Percentiles rank a stretch among this genome's conserved stretches.
These are phyloP conservation scores for Geotrichum aggregatum DNA, from an alignment of 1,139 yeast species.

Conservation along the genomic window DNA sequence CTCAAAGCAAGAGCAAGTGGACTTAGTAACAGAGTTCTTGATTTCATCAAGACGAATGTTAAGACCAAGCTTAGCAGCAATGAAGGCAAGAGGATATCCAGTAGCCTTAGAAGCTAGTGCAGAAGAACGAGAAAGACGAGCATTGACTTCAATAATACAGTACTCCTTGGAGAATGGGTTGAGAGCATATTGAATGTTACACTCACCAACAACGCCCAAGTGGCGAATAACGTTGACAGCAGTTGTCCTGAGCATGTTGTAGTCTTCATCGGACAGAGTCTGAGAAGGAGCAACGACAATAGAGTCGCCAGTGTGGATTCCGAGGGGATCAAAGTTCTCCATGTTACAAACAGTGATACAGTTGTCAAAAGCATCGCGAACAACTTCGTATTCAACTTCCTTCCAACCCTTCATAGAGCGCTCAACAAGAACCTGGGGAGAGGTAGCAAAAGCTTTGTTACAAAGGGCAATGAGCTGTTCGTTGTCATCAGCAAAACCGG, in stretches of 20 bases:
- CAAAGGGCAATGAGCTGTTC: constrained; percentile 78
- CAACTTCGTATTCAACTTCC: constrained; percentile 98
- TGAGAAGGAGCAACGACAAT: constrained; percentile 98
- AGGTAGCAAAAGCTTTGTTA: constrained; percentile 87
- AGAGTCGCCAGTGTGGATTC: constrained; percentile 98
- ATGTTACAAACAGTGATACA: constrained; percentile 98
- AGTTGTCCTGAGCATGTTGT: constrained; percentile 95
- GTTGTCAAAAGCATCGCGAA: constrained; percentile 91
- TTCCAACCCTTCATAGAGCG: constrained; percentile 98
- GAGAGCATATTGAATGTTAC: constrained; percentile 95
- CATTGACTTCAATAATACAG: constrained; percentile 96
- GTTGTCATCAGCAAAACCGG: constrained; percentile 94
- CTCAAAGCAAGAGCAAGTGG: constrained; percentile 94
- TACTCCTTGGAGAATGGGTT: constrained; percentile 87
- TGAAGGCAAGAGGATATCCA: constrained; percentile 96
- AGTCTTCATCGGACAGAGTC: constrained; percentile 93
- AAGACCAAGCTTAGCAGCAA: constrained; percentile 95
- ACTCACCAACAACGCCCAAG: constrained; percentile 97
- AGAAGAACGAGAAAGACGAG: constrained; percentile 93
- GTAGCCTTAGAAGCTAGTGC: constrained; percentile 98
- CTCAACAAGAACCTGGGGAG: constrained; percentile 95
- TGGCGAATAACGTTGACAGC: constrained; percentile 97
- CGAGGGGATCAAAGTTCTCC: constrained; percentile 98
- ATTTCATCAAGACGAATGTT: constrained; percentile 90
- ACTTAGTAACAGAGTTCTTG: constrained; percentile 90